Conservation (phyloP, 2,329 filamentous ascomycete species). For the Diaporthe sp. region DNA sequence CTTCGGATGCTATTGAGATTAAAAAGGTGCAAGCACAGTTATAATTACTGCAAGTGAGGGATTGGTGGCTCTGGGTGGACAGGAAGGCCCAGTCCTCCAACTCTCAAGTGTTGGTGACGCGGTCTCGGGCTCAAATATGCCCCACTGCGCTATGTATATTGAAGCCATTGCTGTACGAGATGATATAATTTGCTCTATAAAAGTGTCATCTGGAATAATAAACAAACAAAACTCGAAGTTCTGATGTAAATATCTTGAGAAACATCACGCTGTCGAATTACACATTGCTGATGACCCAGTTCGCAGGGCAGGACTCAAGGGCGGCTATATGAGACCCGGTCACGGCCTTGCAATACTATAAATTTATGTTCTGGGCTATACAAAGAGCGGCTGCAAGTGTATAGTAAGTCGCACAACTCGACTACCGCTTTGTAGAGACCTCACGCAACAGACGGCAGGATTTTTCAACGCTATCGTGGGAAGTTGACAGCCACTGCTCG, state of each 20-base stretch:
- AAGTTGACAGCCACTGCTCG: background rate
- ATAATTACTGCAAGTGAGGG: too few species aligned
- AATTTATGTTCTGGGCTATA: background rate
- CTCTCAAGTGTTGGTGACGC: background rate
- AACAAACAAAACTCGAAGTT: fast-evolving
- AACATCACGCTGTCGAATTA: too few species aligned
- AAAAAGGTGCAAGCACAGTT: background rate
- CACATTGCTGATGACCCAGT: background rate
- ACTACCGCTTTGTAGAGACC: background rate
- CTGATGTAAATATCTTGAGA: background rate
- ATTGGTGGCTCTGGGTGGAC: too few species aligned
- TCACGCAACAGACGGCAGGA: background rate
- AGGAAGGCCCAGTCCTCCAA: background rate
- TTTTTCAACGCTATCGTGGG: too few species aligned
- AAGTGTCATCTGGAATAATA: too few species aligned
- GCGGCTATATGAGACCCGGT: background rate
- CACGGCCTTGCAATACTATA: background rate
- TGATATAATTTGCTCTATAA: fast-evolving
- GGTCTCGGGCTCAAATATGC: background rate
- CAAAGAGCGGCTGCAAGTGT: background rate
- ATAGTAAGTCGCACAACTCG: constrained; percentile 17
- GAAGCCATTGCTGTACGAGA: too few species aligned
- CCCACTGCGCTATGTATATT: background rate
- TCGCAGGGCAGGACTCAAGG: background rate
- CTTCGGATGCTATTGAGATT: background rate